Evolutionary conservation across 495 filamentous ascomycete species (phyloP), one percentile per base, ranked within the genome.

Genomic region (Tetracladium setigerum): DNA sequence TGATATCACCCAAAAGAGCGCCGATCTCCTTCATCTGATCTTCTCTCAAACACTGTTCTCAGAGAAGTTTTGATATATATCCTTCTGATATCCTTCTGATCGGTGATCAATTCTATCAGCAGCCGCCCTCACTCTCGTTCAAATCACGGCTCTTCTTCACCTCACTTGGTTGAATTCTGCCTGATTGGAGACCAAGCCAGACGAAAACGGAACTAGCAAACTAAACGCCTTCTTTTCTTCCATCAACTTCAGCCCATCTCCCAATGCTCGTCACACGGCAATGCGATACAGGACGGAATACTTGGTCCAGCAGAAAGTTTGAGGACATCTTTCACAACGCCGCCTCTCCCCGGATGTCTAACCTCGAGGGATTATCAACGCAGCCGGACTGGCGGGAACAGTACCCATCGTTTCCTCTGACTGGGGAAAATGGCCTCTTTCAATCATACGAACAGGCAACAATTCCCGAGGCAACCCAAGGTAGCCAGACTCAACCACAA

Each of bases 241-340:
- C 40, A 38, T 22, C 36, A 58, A 49, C 44, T 41, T 30, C 18
- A 46, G 47, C 11, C 40, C 36, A 47, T 18, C 46, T 58, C 57
- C 53, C 71, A 77, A 78, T 78, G 74, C 73, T 78, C 63, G 73
- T 74, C 69, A 73, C 72, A 65, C 72, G 74, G 67, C 69, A 71
- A 62, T 65, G 64, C 63, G 70, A 73, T 56, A 68, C 72, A 62
- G 73, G 74, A 67, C 73, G 71, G 63, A 73, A 63, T 63, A 68
- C 69, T 67, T 78, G 74, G 74, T 74, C 73, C 60, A 65, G 65
- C 55, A 73, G 67, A 67, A 78, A 76, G 66, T 71, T 73, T 55
- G 71, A 73, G 62, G 68, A 66, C 57, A 55, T 67, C 52, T 74
- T 73, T 60, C 64, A 68, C 47, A 72, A 71, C 56, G 53, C 71